Evolutionary conservation across 164 flowering plant species (phyloP).

Genomic region (Umbellularia californica): DNA sequence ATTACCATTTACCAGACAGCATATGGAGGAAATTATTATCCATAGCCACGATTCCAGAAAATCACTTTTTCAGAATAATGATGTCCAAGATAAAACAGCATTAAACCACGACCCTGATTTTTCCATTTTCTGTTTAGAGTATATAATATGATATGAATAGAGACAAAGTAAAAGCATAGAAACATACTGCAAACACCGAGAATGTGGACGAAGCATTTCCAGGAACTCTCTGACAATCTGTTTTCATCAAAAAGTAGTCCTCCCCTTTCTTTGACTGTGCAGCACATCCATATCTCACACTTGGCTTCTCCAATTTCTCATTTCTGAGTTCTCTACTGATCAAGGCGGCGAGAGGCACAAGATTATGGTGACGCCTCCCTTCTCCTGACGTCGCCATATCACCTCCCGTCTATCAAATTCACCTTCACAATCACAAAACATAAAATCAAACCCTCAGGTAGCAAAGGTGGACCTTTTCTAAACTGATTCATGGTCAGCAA

Average conservation of each 20-base stretch:
- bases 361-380: constrained; percentile 11
- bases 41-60: not conserved
- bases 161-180: not conserved
- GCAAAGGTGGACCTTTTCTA: not conserved
- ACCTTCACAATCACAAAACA: not conserved
- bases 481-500: not conserved
- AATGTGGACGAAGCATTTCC: constrained; percentile 15
- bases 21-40: not conserved
- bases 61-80: not conserved
- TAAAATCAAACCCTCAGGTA: not conserved
- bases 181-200: constrained; percentile 20
- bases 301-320: constrained; percentile 23
- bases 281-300: constrained; percentile 20
- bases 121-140: not conserved
- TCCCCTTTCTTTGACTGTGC: constrained; percentile 28
- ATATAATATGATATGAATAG: not conserved
- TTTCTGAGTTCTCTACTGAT: constrained; percentile 22
- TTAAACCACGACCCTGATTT: not conserved
- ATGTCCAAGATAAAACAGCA: not conserved
- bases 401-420: not conserved
- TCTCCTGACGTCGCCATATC: constrained; percentile 11
- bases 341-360: constrained; percentile 27
- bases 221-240: constrained; percentile 20
- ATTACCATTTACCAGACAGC: not conserved
- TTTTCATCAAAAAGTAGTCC: constrained; percentile 14